These are phyloP conservation scores for Penicillium frequentans DNA, from an alignment of 2,329 filamentous ascomycete genomes.

Conservation along the genomic window DNA sequence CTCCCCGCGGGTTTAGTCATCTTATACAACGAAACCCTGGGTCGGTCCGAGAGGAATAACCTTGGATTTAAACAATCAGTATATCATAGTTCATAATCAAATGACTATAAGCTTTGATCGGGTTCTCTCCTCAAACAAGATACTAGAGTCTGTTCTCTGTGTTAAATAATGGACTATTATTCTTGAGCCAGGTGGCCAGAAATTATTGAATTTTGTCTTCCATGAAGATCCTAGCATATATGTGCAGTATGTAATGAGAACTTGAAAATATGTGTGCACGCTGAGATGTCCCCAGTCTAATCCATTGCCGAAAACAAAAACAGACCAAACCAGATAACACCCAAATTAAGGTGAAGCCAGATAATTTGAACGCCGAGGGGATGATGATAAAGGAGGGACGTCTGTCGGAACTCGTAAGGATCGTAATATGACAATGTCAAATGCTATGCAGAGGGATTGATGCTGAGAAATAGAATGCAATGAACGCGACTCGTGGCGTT, in stretches of 20 bases:
- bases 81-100: not conserved
- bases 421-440: conserved; percentile 21
- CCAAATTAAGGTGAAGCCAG: not conserved
- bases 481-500: not conserved
- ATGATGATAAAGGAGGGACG: conserved; percentile 18
- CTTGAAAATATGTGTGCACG: conserved; percentile 1
- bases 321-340: not conserved
- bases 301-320: not conserved
- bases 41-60: not conserved
- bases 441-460: conserved; percentile 9
- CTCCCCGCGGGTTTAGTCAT: conserved; percentile 7
- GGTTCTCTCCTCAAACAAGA: too few species aligned
- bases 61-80: not conserved
- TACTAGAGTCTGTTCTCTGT: too few species aligned
- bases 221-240: conserved; percentile 10
- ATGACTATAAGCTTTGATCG: too few species aligned
- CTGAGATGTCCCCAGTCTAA: not conserved
- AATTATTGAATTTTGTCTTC: not conserved
- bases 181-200: not conserved
- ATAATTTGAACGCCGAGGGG: not conserved
- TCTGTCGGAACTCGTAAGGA: conserved; percentile 22
- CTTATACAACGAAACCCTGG: conserved; percentile 5
- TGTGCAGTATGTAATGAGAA: not conserved
- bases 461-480: conserved; percentile 7
- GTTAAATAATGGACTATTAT: not conserved